Percentiles rank a stretch among this genome's conserved stretches.
Conservation (phyloP, 768 basidiomycete genomes). For the Kwoniella sp. region DNA sequence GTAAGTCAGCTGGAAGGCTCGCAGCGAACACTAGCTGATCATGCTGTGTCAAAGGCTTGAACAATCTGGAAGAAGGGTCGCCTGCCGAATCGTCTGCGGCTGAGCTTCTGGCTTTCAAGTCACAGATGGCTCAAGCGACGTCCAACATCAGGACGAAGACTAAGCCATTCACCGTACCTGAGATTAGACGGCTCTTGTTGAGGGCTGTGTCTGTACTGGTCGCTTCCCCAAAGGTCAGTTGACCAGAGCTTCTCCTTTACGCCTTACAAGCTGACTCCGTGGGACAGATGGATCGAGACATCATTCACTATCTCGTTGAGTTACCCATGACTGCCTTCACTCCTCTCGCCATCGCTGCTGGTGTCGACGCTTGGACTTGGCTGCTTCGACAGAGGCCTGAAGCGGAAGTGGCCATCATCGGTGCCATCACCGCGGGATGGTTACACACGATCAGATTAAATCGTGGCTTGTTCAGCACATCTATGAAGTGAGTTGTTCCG, state of each 20-base stretch:
- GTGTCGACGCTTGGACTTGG: constrained; percentile 96
- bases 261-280: constrained; percentile 11
- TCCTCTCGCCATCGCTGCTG: constrained; percentile 79
- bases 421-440: constrained; percentile 87
- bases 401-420: constrained; percentile 79
- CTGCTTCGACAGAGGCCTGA: constrained; percentile 81
- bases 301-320: constrained; percentile 82
- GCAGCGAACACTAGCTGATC: neutral
- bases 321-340: constrained; percentile 89
- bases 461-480: constrained; percentile 79
- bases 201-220: constrained; percentile 81
- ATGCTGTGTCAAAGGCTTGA: constrained; percentile 59
- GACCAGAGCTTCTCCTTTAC: neutral
- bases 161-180: constrained; percentile 73
- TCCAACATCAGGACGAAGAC: constrained; percentile 71
- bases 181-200: constrained; percentile 81
- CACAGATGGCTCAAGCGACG: constrained; percentile 68
- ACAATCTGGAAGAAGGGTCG: constrained; percentile 66
- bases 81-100: constrained; percentile 65
- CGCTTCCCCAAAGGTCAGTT: constrained; percentile 65
- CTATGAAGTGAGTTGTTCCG: constrained; percentile 70
- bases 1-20: constrained; percentile 15
- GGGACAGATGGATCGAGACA: constrained; percentile 76
- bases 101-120: constrained; percentile 70
- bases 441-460: constrained; percentile 72